Base-by-base conservation (phyloP, 2,329 filamentous ascomycete species). In the Xylariaceae sp. region DNA sequence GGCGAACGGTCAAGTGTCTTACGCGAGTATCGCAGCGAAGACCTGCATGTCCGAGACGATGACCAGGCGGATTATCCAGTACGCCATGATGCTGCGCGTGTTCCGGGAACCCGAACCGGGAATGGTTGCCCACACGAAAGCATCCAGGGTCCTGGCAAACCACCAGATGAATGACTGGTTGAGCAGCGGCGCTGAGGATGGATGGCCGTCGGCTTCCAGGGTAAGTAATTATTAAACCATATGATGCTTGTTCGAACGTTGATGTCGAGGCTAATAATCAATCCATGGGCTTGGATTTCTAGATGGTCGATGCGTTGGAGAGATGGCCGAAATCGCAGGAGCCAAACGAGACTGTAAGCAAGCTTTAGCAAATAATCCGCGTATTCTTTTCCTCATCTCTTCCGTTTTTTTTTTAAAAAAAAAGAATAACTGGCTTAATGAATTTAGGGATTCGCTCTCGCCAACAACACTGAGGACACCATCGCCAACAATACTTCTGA, bases 51-150 rank as follows among this genome's bases (percentile, higher is more conserved):
- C 48, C 6, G 43, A 56, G 32, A 13, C 24, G 13, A 41, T 51
- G 11, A 38, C 55, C 12, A 31, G 45, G 27, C 53, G 56, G n/a
- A 34, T 61, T 6, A 43, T 61, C 15, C 37, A 54, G 15, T 47
- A 57, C 26, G 54, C 57, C 13, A 60, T 60, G 40, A 44, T 53
- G 3, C 50, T 58, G 44, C 52, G 47, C 7, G 46, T 61, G 19
- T 56, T 62, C 28, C 40, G 21, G 4, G 57, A 62, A 31, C 53
- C 56, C 1, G 39, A 50, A n/a, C 40, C 51, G 2, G 57, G 50
- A 13, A 41, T 54, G 31, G 56, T 60, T 3, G 52, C 52, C n/a
- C 57, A 60, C 43, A 59, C 56, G 1, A 41, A 41, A 21, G 41
- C 43, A 12, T 55, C 53, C 24, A 53, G 49, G 29, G 36, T 44